A percentile compares a stretch with the other conserved stretches of the same genome.
These are phyloP conservation scores for Spinacia oleracea DNA, from an alignment of 179 eudicot species.

Conservation along the genomic window DNA sequence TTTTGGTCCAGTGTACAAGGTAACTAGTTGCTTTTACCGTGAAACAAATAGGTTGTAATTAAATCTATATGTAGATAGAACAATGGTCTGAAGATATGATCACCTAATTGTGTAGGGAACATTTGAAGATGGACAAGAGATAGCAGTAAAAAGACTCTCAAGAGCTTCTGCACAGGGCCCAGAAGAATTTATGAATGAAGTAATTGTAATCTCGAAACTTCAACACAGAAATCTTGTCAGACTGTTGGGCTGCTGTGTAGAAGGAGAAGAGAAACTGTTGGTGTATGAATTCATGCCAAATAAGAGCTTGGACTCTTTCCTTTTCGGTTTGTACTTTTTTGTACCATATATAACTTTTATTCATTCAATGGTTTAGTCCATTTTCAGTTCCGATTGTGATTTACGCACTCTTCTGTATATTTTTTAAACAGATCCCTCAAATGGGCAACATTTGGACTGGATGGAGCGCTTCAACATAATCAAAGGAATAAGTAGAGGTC, in stretches of 20 bases:
- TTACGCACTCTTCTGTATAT: neutral
- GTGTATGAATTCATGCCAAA: slow-evolving; percentile 15
- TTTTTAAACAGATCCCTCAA: slow-evolving; percentile 4
- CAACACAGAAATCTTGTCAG: slow-evolving; percentile 24
- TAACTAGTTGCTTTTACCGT: neutral
- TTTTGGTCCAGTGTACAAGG: slow-evolving; percentile 10
- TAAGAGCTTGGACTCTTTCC: slow-evolving; percentile 13
- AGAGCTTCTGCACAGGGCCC: slow-evolving; percentile 12
- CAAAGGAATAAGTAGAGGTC: slow-evolving; percentile 23
- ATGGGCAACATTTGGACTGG: slow-evolving; percentile 14
- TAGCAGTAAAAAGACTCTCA: slow-evolving; percentile 23
- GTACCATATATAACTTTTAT: too few relatives aligned
- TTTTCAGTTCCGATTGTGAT: neutral
- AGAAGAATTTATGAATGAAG: slow-evolving; percentile 20
- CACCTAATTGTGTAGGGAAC: slow-evolving; percentile 6
- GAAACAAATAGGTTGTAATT: neutral
- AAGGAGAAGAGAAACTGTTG: slow-evolving; percentile 36
- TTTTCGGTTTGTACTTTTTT: slow-evolving; percentile 23
- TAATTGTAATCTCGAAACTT: slow-evolving; percentile 15
- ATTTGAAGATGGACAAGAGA: slow-evolving; percentile 7
- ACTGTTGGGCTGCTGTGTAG: slow-evolving; percentile 18
- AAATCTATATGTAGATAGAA: too few relatives aligned
- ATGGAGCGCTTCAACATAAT: slow-evolving; percentile 18
- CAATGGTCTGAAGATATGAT: neutral
- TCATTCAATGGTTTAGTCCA: neutral